Conservation (phyloP, 148 eudicot genomes). For the Chenopodium formosanum region DNA sequence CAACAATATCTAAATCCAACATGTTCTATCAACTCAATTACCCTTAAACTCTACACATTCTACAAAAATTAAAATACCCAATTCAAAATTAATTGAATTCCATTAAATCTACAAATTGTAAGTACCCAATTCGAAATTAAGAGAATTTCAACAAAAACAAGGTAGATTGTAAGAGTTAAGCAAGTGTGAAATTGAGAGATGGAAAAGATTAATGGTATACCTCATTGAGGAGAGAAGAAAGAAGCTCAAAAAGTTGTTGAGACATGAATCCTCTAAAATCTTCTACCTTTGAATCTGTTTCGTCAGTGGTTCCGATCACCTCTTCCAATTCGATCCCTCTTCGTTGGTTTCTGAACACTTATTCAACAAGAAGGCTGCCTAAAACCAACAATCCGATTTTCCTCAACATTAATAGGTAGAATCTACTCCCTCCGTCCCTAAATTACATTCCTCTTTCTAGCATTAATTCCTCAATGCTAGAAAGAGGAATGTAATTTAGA, state of each 20-base stretch:
- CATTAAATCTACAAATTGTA: too few relatives aligned
- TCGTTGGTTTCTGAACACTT: not conserved
- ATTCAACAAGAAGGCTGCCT: too few relatives aligned
- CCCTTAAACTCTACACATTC: too few relatives aligned
- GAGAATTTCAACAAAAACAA: not conserved
- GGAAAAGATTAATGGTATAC: constrained; percentile 18
- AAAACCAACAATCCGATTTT: too few relatives aligned
- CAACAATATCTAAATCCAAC: not conserved
- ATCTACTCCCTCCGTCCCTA: too few relatives aligned
- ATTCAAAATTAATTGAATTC: not conserved
- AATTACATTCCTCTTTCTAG: too few relatives aligned
- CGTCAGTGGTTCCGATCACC: not conserved
- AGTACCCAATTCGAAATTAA: not conserved
- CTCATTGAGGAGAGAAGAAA: constrained; percentile 67
- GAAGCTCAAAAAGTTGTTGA: constrained; percentile 69
- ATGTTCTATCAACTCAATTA: not conserved
- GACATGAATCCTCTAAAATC: constrained; percentile 21
- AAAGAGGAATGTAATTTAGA: too few relatives aligned
- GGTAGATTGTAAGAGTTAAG: not conserved
- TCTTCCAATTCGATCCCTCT: not conserved
- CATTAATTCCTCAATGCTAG: too few relatives aligned
- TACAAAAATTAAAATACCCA: not conserved
- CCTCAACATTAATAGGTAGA: too few relatives aligned
- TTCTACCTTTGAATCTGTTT: not conserved
- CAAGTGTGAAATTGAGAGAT: not conserved